Conservation (phyloP, 2,329 filamentous ascomycete species). For the Aspergillus latus region DNA sequence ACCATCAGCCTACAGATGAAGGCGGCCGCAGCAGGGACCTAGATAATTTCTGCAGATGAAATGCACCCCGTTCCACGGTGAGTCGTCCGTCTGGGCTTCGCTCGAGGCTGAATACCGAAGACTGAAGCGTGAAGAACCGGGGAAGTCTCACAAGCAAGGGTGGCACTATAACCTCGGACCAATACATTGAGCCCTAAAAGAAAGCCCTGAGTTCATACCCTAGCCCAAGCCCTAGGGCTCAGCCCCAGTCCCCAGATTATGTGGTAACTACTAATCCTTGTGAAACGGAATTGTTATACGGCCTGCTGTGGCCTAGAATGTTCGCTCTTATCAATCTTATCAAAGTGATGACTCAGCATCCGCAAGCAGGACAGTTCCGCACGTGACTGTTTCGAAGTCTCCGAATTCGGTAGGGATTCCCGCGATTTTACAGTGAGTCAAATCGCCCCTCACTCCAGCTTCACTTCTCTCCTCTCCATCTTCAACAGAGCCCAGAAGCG, state of each 20-base stretch:
- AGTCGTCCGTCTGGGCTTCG: not conserved
- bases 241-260: not conserved
- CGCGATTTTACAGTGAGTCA: slow-evolving; percentile 1
- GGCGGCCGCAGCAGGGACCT: not conserved
- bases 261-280: too few relatives aligned
- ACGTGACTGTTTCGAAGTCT: slow-evolving; percentile 1
- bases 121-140: not conserved
- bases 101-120: not conserved
- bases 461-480: not conserved
- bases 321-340: not conserved
- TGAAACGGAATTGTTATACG: too few relatives aligned
- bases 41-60: slow-evolving; percentile 3
- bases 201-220: not conserved
- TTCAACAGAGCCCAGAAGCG: slow-evolving; percentile 6
- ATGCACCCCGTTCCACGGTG: not conserved
- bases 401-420: not conserved
- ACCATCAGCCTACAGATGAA: not conserved
- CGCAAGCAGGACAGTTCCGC: not conserved
- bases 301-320: too few relatives aligned
- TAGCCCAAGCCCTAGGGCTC: not conserved
- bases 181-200: not conserved
- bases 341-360: slow-evolving; percentile 1
- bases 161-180: not conserved
- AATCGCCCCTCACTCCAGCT: not conserved
- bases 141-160: not conserved